Conservation (phyloP, 371 early-diverging fungal species). For the Coemansia sp. region DNA sequence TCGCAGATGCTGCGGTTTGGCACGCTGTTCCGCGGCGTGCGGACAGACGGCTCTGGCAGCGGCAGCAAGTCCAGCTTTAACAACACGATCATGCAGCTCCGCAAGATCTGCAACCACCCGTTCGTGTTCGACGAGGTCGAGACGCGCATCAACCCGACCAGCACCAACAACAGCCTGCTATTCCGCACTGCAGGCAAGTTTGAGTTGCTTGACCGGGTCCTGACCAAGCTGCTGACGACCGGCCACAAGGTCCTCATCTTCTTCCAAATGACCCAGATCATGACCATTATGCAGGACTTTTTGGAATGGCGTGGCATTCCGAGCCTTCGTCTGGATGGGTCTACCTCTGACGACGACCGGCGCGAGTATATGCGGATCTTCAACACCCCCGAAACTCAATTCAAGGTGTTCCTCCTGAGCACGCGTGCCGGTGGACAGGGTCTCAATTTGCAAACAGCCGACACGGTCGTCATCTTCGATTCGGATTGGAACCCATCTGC, state of each 20-base stretch:
- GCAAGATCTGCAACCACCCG: constrained; percentile 99
- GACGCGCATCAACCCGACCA: constrained; percentile 47
- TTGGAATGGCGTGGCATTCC: constrained; percentile 73
- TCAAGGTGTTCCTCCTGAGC: constrained; percentile 93
- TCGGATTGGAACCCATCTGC: constrained; percentile 99
- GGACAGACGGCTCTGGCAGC: constrained; percentile 53
- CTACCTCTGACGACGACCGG: constrained; percentile 91
- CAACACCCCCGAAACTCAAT: constrained; percentile 75
- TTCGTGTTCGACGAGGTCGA: constrained; percentile 98
- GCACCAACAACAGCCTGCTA: constrained; percentile 51
- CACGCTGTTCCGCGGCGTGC: constrained; percentile 65
- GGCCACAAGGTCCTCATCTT: constrained; percentile 96
- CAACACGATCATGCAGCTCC: constrained; percentile 98
- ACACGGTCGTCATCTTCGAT: constrained; percentile 99
- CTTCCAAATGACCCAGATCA: constrained; percentile 99
- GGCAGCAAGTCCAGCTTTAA: constrained; percentile 69
- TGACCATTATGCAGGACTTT: constrained; percentile 99
- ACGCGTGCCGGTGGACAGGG: constrained; percentile 99
- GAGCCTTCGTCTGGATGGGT: constrained; percentile 95
- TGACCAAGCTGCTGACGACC: constrained; percentile 84
- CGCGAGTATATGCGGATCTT: constrained; percentile 79
- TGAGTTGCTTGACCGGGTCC: constrained; percentile 93
- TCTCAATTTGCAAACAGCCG: constrained; percentile 98
- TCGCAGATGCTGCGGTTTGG: constrained; percentile 76
- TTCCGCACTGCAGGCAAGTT: constrained; percentile 90